A percentile compares a stretch with the other conserved stretches of the same genome.
phyloP scores from a whole-genome alignment of 2,329 filamentous ascomycete species.

The Zopfia rhizophila region DNA sequence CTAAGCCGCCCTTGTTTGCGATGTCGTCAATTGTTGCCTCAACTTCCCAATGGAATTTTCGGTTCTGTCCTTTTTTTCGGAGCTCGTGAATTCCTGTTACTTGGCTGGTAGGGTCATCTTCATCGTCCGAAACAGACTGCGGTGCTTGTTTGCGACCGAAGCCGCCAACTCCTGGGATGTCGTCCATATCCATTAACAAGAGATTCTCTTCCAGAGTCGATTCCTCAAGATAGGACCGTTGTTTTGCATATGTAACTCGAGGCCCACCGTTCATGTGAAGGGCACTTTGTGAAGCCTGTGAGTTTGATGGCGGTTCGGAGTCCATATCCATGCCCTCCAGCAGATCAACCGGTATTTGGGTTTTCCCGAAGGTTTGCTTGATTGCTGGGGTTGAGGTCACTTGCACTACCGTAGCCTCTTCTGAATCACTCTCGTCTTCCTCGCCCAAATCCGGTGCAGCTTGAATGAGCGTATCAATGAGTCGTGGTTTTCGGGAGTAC shows the following conservation, averaged over 20 bases:
- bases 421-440: slow-evolving; percentile 27
- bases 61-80: slow-evolving; percentile 66
- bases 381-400: too few relatives aligned
- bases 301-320: slow-evolving; percentile 25
- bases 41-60: slow-evolving; percentile 65
- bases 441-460: slow-evolving; percentile 36
- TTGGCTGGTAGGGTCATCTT: slow-evolving; percentile 48
- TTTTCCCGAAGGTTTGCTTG: too few relatives aligned
- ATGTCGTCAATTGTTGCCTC: slow-evolving; percentile 69
- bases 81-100: slow-evolving; percentile 71
- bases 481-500: slow-evolving; percentile 36
- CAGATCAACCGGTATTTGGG: background rate
- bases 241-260: slow-evolving; percentile 68
- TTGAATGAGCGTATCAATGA: slow-evolving; percentile 45
- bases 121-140: slow-evolving; percentile 56
- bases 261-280: slow-evolving; percentile 40
- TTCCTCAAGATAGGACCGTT: slow-evolving; percentile 69
- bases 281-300: slow-evolving; percentile 39
- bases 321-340: slow-evolving; percentile 35
- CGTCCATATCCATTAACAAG: slow-evolving; percentile 46
- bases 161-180: slow-evolving; percentile 30
- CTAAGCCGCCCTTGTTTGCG: slow-evolving; percentile 55
- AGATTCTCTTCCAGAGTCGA: slow-evolving; percentile 54
- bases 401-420: slow-evolving; percentile 31
- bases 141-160: slow-evolving; percentile 29